Evolutionary conservation across 2,329 filamentous ascomycete species (phyloP), one percentile per base, ranked within the genome.

Genomic region (Paecilomyces dactylethromorphus): DNA sequence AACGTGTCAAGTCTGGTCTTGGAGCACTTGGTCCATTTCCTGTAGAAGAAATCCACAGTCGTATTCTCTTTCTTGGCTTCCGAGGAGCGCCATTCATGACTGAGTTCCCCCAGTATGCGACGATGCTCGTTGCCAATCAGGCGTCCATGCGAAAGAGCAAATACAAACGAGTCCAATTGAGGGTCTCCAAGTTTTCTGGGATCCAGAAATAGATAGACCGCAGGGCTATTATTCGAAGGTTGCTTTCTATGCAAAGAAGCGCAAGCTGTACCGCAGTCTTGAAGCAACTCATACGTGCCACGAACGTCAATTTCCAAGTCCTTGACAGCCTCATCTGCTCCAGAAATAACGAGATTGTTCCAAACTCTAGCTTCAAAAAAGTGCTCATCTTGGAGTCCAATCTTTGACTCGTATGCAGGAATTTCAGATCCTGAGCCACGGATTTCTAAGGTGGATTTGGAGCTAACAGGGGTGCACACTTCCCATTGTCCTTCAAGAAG

Each of bases 131-230:
- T 78, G 39, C 79, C 78, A 13, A 77, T 70, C 6, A 82, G 70
- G 3, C 78, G 73, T 8, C 71, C 69, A 58, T 78, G 78, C 53
- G 81, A 76, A 6, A 76, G 63, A 1, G 84, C 79, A 64, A 89
- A 85, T 0, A 87, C 80, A 63, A 86, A 86, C 1, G 68, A 69
- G 65, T 88, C 84, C 4, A 79, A 58, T 0, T 73, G 66, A 0
- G 76, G 68, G 29, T 79, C 68, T 0, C 79, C 79, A 35, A 81
- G 74, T 15, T 78, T 78, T 4, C 77, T 72, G 0, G 84, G 81
- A 57, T 88, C 83, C 2, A 85, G 71, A 64, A 87, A 87, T 2
- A 88, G 68, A 62, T 80, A 88, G 0, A 86, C 57, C 0, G 74
- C 66, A 8, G 55, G 64, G 7, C 56, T 56, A 3, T 60, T 59